Evolutionary conservation across 768 basidiomycete species (phyloP).

Genomic region (Podaxis pistillaris): DNA sequence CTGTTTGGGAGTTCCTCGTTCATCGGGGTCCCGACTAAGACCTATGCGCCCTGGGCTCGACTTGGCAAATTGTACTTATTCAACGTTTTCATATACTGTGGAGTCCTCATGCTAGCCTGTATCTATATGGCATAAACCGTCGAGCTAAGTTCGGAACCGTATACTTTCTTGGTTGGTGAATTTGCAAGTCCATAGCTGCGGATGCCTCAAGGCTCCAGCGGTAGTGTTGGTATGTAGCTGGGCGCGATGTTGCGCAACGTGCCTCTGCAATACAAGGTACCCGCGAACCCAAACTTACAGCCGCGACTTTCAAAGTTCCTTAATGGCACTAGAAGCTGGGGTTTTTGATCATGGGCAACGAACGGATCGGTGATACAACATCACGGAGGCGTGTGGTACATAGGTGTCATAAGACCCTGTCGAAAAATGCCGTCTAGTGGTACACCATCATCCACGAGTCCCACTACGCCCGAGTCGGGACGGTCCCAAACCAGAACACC

Average conservation of each 20-base stretch:
- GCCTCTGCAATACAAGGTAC: not conserved
- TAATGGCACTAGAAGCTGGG: not conserved
- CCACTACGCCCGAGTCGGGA: slow-evolving; percentile 11
- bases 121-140: not conserved
- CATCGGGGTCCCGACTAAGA: not conserved
- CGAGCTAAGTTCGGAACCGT: not conserved
- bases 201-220: not conserved
- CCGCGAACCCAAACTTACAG: not conserved
- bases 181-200: not conserved
- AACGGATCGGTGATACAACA: slow-evolving; percentile 10
- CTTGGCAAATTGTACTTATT: not conserved
- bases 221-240: not conserved
- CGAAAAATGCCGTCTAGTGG: not conserved
- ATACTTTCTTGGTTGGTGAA: not conserved
- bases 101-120: not conserved
- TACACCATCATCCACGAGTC: slow-evolving; percentile 7
- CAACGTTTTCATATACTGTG: not conserved
- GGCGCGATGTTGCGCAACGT: not conserved
- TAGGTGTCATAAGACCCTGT: slow-evolving; percentile 7
- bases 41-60: not conserved
- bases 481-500: slow-evolving; percentile 2
- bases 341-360: not conserved
- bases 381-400: not conserved
- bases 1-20: not conserved
- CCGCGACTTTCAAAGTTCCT: not conserved